These are phyloP conservation scores for Litchi chinensis DNA, from an alignment of 345 rosid genomes.

Conservation along the genomic window DNA sequence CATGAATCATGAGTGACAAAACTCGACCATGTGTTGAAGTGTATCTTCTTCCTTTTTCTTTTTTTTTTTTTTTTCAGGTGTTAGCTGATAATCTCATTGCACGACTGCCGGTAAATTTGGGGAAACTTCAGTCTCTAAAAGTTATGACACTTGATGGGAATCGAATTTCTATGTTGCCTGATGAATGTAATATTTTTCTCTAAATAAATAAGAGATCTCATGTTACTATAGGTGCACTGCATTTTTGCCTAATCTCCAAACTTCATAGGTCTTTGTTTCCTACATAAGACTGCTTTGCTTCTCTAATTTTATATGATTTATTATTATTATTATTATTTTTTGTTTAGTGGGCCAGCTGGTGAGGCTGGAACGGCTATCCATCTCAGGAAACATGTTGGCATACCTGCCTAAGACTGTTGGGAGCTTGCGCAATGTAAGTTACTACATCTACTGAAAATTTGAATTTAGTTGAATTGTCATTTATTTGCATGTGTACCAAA, in stretches of 20 bases:
- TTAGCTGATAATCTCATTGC: conserved; percentile 70
- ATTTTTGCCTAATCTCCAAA: conserved; percentile 17
- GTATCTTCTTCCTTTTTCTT: conserved; percentile 13
- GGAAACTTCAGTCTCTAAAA: conserved; percentile 89
- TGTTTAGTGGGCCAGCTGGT: conserved; percentile 89
- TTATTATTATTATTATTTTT: not conserved
- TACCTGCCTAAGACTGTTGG: conserved; percentile 92
- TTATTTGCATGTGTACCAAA: conserved; percentile 2
- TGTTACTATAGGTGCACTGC: conserved; percentile 7
- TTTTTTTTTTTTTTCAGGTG: conserved; percentile 48
- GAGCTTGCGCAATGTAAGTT: conserved; percentile 90
- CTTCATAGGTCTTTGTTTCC: not conserved
- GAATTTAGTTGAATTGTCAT: not conserved
- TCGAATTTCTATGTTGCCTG: conserved; percentile 72
- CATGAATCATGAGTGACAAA: not conserved
- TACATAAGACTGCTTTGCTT: conserved; percentile 1
- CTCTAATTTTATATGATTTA: conserved; percentile 14
- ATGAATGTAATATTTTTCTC: conserved; percentile 76
- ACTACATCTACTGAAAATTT: conserved; percentile 16
- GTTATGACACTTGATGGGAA: conserved; percentile 86
- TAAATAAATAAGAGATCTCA: conserved; percentile 34
- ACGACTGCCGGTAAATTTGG: conserved; percentile 73
- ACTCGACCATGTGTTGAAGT: conserved; percentile 8
- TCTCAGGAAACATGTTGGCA: conserved; percentile 68
- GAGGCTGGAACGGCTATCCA: conserved; percentile 81